Conservation (phyloP, 78 protist genomes). For the Bodo saltans region DNA sequence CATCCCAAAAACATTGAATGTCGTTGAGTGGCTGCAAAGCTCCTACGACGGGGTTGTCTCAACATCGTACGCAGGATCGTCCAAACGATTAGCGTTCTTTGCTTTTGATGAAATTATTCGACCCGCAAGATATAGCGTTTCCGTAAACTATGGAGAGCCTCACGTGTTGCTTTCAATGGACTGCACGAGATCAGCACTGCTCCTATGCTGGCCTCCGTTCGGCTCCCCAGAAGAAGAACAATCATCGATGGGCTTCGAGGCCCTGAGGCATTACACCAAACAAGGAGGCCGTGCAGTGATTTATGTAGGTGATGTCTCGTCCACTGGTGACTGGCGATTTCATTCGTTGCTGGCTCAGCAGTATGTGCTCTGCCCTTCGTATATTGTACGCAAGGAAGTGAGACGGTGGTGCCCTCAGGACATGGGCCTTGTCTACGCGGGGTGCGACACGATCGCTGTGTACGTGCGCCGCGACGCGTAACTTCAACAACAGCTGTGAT, state of each 20-base stretch:
- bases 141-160: background rate
- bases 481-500: no score
- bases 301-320: background rate
- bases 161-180: background rate
- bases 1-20: no score
- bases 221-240: background rate
- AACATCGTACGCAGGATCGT: no score
- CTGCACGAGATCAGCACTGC: background rate
- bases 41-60: background rate
- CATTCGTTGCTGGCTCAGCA: background rate
- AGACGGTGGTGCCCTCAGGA: background rate
- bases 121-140: background rate
- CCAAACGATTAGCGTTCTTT: no score
- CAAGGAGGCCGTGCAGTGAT: background rate
- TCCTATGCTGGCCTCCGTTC: background rate
- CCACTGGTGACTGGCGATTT: background rate
- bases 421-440: background rate
- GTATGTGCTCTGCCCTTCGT: background rate
- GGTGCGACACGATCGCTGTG: background rate
- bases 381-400: background rate
- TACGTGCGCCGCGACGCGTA: conserved; percentile 1
- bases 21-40: no score
- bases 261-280: background rate
- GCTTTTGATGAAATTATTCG: background rate
- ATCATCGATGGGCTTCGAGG: background rate